Percentiles rank a stretch among this genome's conserved stretches.
Conservation (phyloP, 441 rosid species). For the Erodium trifolium region DNA sequence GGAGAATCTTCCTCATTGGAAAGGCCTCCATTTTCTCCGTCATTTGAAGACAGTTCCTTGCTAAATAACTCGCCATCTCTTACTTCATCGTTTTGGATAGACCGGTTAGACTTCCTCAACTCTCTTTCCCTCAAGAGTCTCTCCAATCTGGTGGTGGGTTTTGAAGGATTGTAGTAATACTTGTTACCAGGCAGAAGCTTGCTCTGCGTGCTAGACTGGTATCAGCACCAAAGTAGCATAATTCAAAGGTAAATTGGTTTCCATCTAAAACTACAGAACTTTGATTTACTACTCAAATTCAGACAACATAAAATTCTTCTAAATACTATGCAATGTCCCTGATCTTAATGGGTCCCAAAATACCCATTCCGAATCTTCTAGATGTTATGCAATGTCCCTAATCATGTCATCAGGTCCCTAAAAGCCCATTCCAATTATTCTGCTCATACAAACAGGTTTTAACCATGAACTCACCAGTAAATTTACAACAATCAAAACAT, state of each 20-base stretch:
- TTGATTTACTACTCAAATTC: neutral
- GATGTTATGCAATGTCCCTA: neutral
- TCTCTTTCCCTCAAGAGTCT: constrained; percentile 52
- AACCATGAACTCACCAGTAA: neutral
- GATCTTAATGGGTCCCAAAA: no score
- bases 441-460: neutral
- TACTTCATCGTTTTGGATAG: constrained; percentile 26
- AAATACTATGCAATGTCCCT: neutral
- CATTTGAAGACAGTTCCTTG: constrained; percentile 1
- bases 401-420: constrained; percentile 1
- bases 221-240: no score
- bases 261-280: no score
- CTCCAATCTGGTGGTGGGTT: constrained; percentile 44
- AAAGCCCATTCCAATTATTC: neutral
- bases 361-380: no score
- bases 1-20: constrained; percentile 48
- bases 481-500: neutral
- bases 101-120: constrained; percentile 36
- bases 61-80: constrained; percentile 5
- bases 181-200: constrained; percentile 39
- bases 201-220: neutral
- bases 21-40: constrained; percentile 24
- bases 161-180: constrained; percentile 27
- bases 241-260: no score
- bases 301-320: neutral